These are phyloP conservation scores for Sutorius australiensis DNA, from an alignment of 768 basidiomycete genomes.

Conservation along the genomic window DNA sequence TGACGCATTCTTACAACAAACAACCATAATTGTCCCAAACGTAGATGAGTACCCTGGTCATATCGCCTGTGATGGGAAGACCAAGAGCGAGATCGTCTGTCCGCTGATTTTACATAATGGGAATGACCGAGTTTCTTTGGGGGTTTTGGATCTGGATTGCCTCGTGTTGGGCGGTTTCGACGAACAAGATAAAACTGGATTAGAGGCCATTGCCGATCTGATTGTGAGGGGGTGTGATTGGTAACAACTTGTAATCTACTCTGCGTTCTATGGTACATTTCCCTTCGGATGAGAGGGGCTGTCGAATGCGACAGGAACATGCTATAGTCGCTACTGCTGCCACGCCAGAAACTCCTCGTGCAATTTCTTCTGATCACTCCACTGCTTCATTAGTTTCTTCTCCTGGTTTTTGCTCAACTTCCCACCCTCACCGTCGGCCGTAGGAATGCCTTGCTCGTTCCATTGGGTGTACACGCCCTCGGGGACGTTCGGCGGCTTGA, in stretches of 20 bases:
- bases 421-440: conserved; percentile 79
- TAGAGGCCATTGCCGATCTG: conserved; percentile 68
- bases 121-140: conserved; percentile 37
- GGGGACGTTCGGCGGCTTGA: conserved; percentile 74
- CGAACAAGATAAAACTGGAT: conserved; percentile 70
- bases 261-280: neutral
- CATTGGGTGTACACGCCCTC: conserved; percentile 77
- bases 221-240: conserved; percentile 65
- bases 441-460: conserved; percentile 81
- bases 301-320: neutral
- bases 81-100: conserved; percentile 86
- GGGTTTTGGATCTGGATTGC: conserved; percentile 87
- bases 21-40: conserved; percentile 66
- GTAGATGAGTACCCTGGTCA: conserved; percentile 86
- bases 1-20: conserved; percentile 57
- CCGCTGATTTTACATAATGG: conserved; percentile 52
- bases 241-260: conserved; percentile 35
- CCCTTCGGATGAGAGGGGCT: neutral
- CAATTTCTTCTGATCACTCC: conserved; percentile 66
- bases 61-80: conserved; percentile 90
- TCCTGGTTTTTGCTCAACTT: conserved; percentile 76
- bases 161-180: conserved; percentile 67
- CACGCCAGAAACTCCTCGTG: conserved; percentile 74
- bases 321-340: conserved; percentile 31
- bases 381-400: conserved; percentile 78